Evolutionary conservation across 202 grass and related monocot species (phyloP).

Genomic region (Setaria italica): DNA sequence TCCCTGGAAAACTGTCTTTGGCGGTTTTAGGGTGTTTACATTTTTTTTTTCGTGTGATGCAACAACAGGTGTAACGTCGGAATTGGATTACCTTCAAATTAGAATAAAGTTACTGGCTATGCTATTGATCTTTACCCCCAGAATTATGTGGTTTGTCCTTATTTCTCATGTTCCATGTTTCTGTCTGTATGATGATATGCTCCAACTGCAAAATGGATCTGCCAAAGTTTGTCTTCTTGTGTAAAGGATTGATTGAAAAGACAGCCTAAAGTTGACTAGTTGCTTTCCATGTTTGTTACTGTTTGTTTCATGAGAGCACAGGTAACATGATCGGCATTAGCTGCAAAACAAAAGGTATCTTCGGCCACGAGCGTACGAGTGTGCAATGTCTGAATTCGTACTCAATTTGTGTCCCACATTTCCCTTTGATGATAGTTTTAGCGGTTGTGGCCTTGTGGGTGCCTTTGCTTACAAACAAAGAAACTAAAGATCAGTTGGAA

Average conservation of each 20-base stretch:
- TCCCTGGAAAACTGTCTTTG: neutral
- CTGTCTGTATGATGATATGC: neutral
- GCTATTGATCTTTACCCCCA: neutral
- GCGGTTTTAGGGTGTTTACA: constrained; percentile 5
- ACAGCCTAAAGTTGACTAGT: neutral
- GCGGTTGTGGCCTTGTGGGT: neutral
- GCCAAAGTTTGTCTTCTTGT: neutral
- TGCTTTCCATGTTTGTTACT: neutral
- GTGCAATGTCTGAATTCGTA: neutral
- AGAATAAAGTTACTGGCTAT: constrained; percentile 51
- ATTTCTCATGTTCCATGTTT: neutral
- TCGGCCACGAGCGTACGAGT: neutral
- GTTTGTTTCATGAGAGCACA: neutral
- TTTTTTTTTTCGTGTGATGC: constrained; percentile 4
- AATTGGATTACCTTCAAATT: constrained; percentile 31
- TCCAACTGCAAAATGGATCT: neutral
- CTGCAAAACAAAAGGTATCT: neutral
- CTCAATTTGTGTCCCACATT: neutral
- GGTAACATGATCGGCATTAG: neutral
- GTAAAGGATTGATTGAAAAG: neutral
- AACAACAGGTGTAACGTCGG: constrained; percentile 43
- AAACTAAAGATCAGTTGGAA: neutral
- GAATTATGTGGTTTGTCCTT: too few species aligned
- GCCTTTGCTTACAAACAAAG: constrained; percentile 16
- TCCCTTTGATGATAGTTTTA: too few species aligned